Conservation (phyloP, 2,329 filamentous ascomycete genomes). For the Emydomyces testavorans region DNA sequence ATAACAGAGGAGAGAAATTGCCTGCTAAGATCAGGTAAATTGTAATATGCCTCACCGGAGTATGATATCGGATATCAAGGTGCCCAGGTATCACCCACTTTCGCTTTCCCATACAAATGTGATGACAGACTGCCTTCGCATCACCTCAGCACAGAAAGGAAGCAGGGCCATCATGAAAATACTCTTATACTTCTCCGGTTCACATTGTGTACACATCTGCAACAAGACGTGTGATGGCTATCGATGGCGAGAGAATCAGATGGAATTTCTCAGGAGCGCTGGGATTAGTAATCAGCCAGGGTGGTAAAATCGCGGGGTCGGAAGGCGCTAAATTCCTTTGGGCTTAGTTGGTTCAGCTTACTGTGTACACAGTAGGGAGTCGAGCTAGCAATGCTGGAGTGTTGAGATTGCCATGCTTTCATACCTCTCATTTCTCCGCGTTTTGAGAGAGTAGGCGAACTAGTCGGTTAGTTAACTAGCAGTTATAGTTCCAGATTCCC, state of each 20-base stretch:
- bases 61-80: not conserved
- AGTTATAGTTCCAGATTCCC: too few species aligned
- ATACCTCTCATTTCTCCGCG: too few species aligned
- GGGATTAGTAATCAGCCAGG: conserved; percentile 1
- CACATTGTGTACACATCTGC: not conserved
- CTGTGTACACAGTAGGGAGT: too few species aligned
- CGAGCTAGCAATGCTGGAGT: too few species aligned
- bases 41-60: not conserved
- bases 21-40: not conserved
- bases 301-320: conserved; percentile 20
- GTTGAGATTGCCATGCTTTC: too few species aligned
- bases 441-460: too few species aligned
- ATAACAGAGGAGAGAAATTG: not conserved
- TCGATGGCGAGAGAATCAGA: conserved; percentile 3
- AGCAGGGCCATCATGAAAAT: not conserved
- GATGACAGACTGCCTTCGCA: too few species aligned
- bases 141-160: not conserved
- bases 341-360: too few species aligned
- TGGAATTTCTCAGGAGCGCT: not conserved
- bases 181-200: not conserved
- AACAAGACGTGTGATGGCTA: not conserved
- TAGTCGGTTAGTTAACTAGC: too few species aligned
- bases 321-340: too few species aligned
- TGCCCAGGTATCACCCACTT: not conserved
- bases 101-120: not conserved